Evolutionary conservation across 1,284 basidiomycete genomes (phyloP), one percentile per base, ranked within the genome.

Genomic region (Moesziomyces sp.): DNA sequence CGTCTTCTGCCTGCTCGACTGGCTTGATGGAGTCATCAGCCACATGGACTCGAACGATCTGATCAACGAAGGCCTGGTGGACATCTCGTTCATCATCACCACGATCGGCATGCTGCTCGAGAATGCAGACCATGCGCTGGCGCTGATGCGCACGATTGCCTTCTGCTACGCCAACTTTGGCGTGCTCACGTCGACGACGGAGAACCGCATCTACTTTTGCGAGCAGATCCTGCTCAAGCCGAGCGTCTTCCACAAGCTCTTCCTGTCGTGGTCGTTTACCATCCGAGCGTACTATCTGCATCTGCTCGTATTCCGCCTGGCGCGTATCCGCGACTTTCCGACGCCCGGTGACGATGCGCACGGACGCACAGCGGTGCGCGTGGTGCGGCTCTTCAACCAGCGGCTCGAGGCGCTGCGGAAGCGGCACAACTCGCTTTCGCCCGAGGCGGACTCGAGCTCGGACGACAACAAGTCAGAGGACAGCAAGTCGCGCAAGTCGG

Each of bases 141-240:
- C 80, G 1, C 63, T 82, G 14, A 82, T 82, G 80, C 66, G 80
- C 4, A 79, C 80, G 16, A 79, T 82, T 16, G 78, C 80, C 10
- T 82, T 82, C 55, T 80, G 73, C 63, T 82, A 82, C 45, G 70
- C 78, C 58, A 80, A 82, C 55, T 82, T 82, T 58, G 80, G 66
- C 26, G 71, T 82, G 7, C 58, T 82, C 44, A 78, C 73, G 1
- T 64, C 68, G 26, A 75, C 72, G 5, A 59, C 59, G 28, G 58
- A 63, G 43, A 70, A 80, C 40, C 77, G 80, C 23, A 46, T 52
- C 40, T 68, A 74, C 43, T 82, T 82, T 55, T 80, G 74, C 61
- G 78, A 82, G 46, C 72, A 79, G 54, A 82, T 80, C 46, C 49
- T 82, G 43, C 70, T 82, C 51, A 69, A 82, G 42, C 66, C 76